A percentile compares a stretch with the other conserved stretches of the same genome.
These are phyloP conservation scores for Aegle marmelos DNA, from an alignment of 345 rosid species.

Conservation along the genomic window DNA sequence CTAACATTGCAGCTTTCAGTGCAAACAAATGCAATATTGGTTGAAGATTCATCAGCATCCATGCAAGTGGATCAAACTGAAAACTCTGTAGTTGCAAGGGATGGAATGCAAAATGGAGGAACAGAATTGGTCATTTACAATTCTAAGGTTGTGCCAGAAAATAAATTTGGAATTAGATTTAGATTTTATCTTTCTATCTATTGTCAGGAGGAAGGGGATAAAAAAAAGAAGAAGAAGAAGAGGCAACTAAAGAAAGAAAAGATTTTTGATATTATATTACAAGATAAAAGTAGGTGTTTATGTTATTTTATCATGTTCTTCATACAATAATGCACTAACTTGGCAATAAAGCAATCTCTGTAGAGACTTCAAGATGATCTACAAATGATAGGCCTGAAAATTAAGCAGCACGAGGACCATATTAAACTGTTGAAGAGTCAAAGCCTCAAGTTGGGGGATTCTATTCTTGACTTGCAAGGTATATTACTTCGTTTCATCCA, in stretches of 20 bases:
- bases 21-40: conserved; percentile 21
- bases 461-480: conserved; percentile 71
- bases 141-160: conserved; percentile 34
- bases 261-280: background rate
- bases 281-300: background rate
- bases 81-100: conserved; percentile 14
- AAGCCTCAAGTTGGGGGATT: conserved; percentile 55
- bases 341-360: conserved; percentile 12
- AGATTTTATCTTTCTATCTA: background rate
- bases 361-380: conserved; percentile 78
- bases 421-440: conserved; percentile 45
- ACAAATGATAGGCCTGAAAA: conserved; percentile 48
- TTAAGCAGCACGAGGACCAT: conserved; percentile 67
- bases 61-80: conserved; percentile 39
- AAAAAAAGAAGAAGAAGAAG: too few species aligned
- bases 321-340: background rate
- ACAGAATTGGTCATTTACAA: conserved; percentile 31
- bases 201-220: background rate
- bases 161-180: background rate
- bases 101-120: conserved; percentile 45
- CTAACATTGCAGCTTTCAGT: conserved; percentile 29
- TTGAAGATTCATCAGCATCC: conserved; percentile 31
- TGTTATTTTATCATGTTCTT: background rate
- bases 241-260: too few species aligned
- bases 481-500: background rate